Conservation (phyloP, 2,329 filamentous ascomycete species). For the Passalora sequoiae region DNA sequence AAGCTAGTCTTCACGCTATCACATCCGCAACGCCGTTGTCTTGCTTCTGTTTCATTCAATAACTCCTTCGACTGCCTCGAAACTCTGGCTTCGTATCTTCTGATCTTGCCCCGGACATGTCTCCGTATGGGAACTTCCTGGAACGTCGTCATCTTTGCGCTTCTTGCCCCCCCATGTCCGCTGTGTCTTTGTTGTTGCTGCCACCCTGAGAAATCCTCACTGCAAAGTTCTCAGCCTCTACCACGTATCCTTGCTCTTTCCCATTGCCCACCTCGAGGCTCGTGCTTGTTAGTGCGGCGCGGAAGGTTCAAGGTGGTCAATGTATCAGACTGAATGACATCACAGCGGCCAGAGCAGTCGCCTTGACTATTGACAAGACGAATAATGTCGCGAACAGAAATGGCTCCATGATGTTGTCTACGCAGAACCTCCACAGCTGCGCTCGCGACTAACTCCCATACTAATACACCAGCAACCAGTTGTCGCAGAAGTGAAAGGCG, state of each 20-base stretch:
- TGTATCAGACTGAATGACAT: conserved; percentile 12
- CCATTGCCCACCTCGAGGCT: neutral
- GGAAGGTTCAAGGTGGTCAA: neutral
- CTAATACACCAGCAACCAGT: neutral
- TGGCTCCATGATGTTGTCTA: conserved; percentile 12
- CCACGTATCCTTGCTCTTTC: conserved; percentile 2
- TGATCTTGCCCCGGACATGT: conserved; percentile 62
- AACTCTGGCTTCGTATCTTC: conserved; percentile 66
- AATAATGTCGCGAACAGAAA: conserved; percentile 16
- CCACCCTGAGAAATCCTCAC: no score
- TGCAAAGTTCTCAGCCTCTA: no score
- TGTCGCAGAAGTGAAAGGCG: no score
- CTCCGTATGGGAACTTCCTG: conserved; percentile 70
- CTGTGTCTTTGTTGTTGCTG: no score
- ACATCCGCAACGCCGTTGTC: no score
- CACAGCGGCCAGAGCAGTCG: conserved; percentile 15
- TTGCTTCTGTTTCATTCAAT: no score
- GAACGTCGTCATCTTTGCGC: conserved; percentile 44
- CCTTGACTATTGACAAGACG: conserved; percentile 16
- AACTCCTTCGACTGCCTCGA: no score
- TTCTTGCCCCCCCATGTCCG: conserved; percentile 2
- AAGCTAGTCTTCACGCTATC: no score
- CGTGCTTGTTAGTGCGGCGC: no score
- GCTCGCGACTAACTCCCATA: neutral
- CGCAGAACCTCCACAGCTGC: neutral